Conservation (phyloP, 345 rosid genomes). For the Salix koriyanagi region DNA sequence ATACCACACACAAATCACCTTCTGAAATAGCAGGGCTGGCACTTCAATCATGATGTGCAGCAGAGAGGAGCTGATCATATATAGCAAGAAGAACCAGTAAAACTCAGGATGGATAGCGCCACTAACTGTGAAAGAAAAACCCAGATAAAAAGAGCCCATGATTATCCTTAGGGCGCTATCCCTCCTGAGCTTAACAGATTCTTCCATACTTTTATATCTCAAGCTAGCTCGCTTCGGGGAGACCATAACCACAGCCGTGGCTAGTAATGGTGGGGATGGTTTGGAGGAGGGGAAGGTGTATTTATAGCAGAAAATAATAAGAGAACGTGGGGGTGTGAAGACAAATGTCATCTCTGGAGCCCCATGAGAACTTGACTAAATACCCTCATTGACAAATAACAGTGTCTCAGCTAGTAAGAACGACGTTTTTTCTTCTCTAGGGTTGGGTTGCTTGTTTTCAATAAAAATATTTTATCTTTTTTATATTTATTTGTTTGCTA, state of each 20-base stretch:
- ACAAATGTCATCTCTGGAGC: constrained; percentile 26
- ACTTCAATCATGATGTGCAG: too few relatives aligned
- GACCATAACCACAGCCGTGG: neutral
- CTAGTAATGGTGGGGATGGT: neutral
- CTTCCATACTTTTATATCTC: constrained; percentile 33
- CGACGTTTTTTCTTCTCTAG: too few relatives aligned
- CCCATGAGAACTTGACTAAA: constrained; percentile 24
- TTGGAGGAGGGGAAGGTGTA: neutral
- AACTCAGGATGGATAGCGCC: constrained; percentile 90
- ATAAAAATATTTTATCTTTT: too few relatives aligned
- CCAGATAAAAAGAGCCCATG: neutral
- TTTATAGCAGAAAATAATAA: constrained; percentile 27
- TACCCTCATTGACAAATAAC: neutral
- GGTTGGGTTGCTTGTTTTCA: neutral
- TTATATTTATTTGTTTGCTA: too few relatives aligned
- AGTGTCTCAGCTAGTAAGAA: neutral
- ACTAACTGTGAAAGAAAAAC: neutral
- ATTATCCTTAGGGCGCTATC: constrained; percentile 54
- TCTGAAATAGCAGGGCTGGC: neutral
- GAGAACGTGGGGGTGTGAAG: constrained; percentile 24
- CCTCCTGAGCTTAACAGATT: constrained; percentile 84
- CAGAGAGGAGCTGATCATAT: neutral
- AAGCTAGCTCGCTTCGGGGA: neutral
- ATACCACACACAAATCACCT: neutral
- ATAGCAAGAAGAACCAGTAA: constrained; percentile 54